These are phyloP conservation scores for Fusarium papillatum DNA, from an alignment of 2,329 filamentous ascomycete species.

Conservation along the genomic window DNA sequence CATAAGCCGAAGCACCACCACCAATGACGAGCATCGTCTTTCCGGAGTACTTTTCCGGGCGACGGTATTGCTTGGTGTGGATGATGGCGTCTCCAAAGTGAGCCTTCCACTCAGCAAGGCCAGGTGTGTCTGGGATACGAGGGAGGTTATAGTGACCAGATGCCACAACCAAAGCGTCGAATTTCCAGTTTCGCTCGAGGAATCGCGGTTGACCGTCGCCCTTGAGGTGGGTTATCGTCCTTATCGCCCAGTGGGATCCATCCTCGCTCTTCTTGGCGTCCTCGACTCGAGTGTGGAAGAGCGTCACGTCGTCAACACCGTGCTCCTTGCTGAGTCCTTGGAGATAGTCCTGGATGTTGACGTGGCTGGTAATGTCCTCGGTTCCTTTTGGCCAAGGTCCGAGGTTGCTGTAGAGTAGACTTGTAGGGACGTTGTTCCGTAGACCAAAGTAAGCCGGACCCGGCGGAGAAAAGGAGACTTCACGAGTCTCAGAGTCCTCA, in stretches of 20 bases:
- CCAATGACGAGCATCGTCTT: slow-evolving; percentile 68
- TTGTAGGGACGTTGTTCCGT: slow-evolving; percentile 83
- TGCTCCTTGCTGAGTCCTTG: slow-evolving; percentile 66
- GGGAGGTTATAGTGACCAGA: slow-evolving; percentile 77
- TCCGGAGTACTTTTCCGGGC: slow-evolving; percentile 67
- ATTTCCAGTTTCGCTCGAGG: slow-evolving; percentile 50
- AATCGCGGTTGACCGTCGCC: slow-evolving; percentile 39
- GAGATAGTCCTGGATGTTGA: slow-evolving; percentile 70
- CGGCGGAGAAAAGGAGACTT: slow-evolving; percentile 40
- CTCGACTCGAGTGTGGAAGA: slow-evolving; percentile 72
- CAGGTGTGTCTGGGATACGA: slow-evolving; percentile 70
- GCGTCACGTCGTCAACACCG: slow-evolving; percentile 63
- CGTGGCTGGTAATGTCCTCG: slow-evolving; percentile 69
- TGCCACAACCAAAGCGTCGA: slow-evolving; percentile 77
- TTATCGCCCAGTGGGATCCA: slow-evolving; percentile 62
- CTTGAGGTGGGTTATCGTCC: slow-evolving; percentile 58
- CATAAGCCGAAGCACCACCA: slow-evolving; percentile 59
- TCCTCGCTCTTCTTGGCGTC: slow-evolving; percentile 58
- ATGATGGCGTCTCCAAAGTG: slow-evolving; percentile 65
- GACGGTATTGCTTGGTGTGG: slow-evolving; percentile 82
- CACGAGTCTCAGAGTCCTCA: neutral
- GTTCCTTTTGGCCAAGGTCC: slow-evolving; percentile 70
- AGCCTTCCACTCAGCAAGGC: slow-evolving; percentile 69
- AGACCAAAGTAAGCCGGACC: slow-evolving; percentile 69
- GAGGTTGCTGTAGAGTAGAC: slow-evolving; percentile 58